A percentile compares a stretch with the other conserved stretches of the same genome.
phyloP scores from a whole-genome alignment of 257 asterid species.

The Jaltomata sinuosa region DNA sequence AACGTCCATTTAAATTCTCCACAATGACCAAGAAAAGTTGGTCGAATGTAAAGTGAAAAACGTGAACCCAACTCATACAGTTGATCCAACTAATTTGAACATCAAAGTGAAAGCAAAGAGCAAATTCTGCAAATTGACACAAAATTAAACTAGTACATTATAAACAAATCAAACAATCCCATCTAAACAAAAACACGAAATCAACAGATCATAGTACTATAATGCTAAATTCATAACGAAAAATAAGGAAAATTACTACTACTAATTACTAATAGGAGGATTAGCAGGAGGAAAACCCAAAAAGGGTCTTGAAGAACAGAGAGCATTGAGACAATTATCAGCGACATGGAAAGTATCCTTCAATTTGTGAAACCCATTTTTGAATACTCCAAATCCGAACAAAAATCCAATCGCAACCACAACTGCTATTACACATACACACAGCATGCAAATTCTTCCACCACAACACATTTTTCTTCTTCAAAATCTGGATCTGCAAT shows the following conservation, averaged over 20 bases:
- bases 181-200: no score
- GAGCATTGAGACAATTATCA: constrained; percentile 4
- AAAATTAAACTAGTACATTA: not conserved
- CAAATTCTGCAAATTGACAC: not conserved
- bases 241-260: no score
- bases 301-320: constrained; percentile 32
- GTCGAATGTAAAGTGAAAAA: not conserved
- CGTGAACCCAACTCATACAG: not conserved
- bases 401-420: constrained; percentile 46
- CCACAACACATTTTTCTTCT: constrained; percentile 45
- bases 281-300: constrained; percentile 30
- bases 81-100: not conserved
- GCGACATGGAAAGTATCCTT: constrained; percentile 28
- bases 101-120: not conserved
- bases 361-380: constrained; percentile 52
- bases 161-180: not conserved
- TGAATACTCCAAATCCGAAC: constrained; percentile 72
- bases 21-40: not conserved
- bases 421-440: constrained; percentile 33
- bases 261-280: constrained; percentile 17
- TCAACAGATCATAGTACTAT: not conserved
- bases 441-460: constrained; percentile 39
- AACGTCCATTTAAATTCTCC: not conserved
- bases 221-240: not conserved
- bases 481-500: not conserved